A percentile compares a stretch with the other conserved stretches of the same genome.
Evolutionary conservation across 768 basidiomycete genomes (phyloP).

Genomic region (Sarcomyxa edulis): DNA sequence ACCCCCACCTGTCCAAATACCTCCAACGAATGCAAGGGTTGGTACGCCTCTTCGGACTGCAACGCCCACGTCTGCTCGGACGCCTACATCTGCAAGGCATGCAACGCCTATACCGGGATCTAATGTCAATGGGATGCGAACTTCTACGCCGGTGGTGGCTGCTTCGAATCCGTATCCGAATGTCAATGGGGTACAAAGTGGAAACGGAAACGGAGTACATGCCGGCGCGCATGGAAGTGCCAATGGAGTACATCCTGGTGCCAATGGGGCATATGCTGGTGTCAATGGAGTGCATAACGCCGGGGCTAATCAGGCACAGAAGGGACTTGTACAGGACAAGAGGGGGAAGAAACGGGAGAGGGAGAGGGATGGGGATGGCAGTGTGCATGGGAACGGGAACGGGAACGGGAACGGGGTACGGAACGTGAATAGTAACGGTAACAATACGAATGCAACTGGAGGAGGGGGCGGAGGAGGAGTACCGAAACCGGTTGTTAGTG

Average conservation of each 20-base stretch:
- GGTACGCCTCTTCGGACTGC: slow-evolving; percentile 1
- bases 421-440: slow-evolving; percentile 19
- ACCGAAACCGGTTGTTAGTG: slow-evolving; percentile 35
- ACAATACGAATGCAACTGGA: slow-evolving; percentile 15
- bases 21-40: slow-evolving; percentile 9
- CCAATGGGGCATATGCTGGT: neutral
- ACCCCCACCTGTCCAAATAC: slow-evolving; percentile 13
- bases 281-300: neutral
- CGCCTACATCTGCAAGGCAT: too few relatives aligned
- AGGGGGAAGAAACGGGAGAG: slow-evolving; percentile 29
- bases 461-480: slow-evolving; percentile 8
- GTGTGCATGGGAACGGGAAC: slow-evolving; percentile 15
- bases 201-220: too few relatives aligned
- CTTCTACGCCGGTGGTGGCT: neutral
- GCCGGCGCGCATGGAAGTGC: neutral
- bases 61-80: slow-evolving; percentile 10
- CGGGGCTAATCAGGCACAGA: too few relatives aligned
- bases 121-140: neutral
- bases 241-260: neutral
- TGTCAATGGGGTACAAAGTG: neutral
- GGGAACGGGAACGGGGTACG: slow-evolving; percentile 28
- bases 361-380: slow-evolving; percentile 33
- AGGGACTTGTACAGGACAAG: slow-evolving; percentile 14
- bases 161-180: neutral
- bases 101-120: neutral